These are phyloP conservation scores for Aureobasidium sp. DNA, from an alignment of 2,329 filamentous ascomycete genomes.

Conservation along the genomic window DNA sequence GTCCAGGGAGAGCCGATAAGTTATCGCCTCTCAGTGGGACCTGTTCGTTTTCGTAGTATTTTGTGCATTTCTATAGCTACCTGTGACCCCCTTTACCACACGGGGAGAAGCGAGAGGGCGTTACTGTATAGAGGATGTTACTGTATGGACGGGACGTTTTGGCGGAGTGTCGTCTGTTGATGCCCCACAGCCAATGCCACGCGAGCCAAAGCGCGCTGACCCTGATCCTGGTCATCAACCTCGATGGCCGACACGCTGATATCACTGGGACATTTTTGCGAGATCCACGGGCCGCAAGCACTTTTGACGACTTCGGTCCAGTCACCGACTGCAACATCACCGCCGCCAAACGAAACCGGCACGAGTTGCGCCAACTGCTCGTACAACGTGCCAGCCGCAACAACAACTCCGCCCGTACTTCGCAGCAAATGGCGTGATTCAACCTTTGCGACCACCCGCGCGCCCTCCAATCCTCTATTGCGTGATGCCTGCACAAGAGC, in stretches of 20 bases:
- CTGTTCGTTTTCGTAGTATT: background rate
- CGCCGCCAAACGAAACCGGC: slow-evolving; percentile 8
- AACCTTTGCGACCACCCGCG: background rate
- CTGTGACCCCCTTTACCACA: background rate
- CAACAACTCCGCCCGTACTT: slow-evolving; percentile 8
- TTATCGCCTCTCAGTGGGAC: background rate
- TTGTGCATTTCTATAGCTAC: background rate
- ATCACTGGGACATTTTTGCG: slow-evolving; percentile 12
- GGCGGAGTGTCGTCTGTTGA: background rate
- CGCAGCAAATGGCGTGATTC: background rate
- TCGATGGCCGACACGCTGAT: slow-evolving; percentile 1
- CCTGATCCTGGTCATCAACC: background rate
- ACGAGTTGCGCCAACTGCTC: slow-evolving; percentile 12
- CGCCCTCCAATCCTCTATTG: slow-evolving; percentile 5
- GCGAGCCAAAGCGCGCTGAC: slow-evolving; percentile 2
- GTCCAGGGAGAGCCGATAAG: background rate
- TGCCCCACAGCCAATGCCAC: slow-evolving; percentile 2
- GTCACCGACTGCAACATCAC: background rate
- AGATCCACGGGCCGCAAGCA: slow-evolving; percentile 12
- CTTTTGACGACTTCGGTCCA: slow-evolving; percentile 3
- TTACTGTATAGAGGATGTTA: background rate
- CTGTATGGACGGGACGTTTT: background rate
- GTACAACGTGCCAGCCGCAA: slow-evolving; percentile 11
- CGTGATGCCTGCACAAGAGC: slow-evolving; percentile 6
- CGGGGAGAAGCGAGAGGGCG: background rate